phyloP scores from a whole-genome alignment of 805 yeast genomes.

The Wickerhamomyces silvicola region DNA sequence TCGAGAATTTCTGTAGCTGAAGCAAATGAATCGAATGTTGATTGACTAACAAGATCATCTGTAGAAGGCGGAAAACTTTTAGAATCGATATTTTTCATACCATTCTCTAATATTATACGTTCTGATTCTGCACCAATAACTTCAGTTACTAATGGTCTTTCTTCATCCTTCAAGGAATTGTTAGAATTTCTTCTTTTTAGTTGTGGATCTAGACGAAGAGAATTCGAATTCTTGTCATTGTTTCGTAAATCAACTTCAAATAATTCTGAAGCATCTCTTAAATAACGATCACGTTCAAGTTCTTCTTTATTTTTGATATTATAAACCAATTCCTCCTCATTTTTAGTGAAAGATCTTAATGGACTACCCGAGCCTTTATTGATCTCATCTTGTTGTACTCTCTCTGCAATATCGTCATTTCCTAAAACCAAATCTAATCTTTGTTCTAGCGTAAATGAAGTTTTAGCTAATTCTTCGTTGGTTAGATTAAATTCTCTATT shows the following conservation, averaged over 20 bases:
- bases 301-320: constrained; percentile 16
- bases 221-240: constrained; percentile 15
- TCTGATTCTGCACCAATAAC: constrained; percentile 7
- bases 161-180: constrained; percentile 21
- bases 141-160: constrained; percentile 13
- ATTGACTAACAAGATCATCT: constrained; percentile 11
- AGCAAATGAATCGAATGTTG: constrained; percentile 16
- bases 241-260: constrained; percentile 30
- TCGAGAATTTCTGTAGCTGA: constrained; percentile 19
- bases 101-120: constrained; percentile 12
- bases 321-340: constrained; percentile 19
- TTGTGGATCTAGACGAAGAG: constrained; percentile 19
- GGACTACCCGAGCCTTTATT: constrained; percentile 20
- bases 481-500: constrained; percentile 22
- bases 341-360: constrained; percentile 10
- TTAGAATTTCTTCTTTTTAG: constrained; percentile 22
- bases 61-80: constrained; percentile 2
- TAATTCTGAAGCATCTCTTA: constrained; percentile 25
- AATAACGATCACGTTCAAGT: constrained; percentile 20
- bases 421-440: constrained; percentile 38
- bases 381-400: constrained; percentile 19
- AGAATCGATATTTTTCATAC: constrained; percentile 11
- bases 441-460: constrained; percentile 33
- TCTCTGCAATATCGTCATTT: constrained; percentile 15
- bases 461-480: constrained; percentile 20